phyloP scores from a whole-genome alignment of 148 eudicot species.

The Cornus kousa region DNA sequence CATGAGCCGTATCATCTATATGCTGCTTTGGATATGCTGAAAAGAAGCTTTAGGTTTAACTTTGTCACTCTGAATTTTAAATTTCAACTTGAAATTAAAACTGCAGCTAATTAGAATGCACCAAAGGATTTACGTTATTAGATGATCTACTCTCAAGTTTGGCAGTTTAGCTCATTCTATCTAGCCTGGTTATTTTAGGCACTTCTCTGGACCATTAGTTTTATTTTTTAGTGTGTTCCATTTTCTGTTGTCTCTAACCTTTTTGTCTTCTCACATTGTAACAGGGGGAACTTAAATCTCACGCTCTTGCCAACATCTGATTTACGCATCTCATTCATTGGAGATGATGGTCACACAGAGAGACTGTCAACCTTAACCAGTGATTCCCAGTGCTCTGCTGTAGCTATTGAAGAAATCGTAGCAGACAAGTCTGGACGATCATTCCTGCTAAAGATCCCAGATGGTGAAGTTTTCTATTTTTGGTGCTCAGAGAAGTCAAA shows the following conservation, averaged over 20 bases:
- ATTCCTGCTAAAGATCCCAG: slow-evolving; percentile 50
- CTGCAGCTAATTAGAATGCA: too few species aligned
- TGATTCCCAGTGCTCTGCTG: slow-evolving; percentile 35
- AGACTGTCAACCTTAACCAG: slow-evolving; percentile 60
- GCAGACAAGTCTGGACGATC: slow-evolving; percentile 86
- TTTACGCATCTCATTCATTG: slow-evolving; percentile 69
- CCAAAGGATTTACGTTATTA: too few species aligned
- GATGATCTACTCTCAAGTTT: too few species aligned
- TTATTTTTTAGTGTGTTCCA: not conserved
- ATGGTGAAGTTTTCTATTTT: slow-evolving; percentile 50
- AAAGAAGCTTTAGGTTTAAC: too few species aligned
- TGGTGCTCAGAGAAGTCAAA: slow-evolving; percentile 90
- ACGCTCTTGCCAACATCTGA: slow-evolving; percentile 84
- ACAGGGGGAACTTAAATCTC: slow-evolving; percentile 86
- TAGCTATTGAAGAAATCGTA: slow-evolving; percentile 56
- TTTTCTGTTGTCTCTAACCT: not conserved
- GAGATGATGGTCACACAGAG: slow-evolving; percentile 66
- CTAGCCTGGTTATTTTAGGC: not conserved
- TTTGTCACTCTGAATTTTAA: too few species aligned
- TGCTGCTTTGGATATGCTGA: too few species aligned
- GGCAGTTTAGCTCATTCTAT: not conserved
- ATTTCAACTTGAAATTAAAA: too few species aligned
- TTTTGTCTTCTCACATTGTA: not conserved
- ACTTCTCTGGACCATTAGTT: too few species aligned
- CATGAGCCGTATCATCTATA: too few species aligned